phyloP scores from a whole-genome alignment of 2,329 filamentous ascomycete species.

The Metarhizium album region DNA sequence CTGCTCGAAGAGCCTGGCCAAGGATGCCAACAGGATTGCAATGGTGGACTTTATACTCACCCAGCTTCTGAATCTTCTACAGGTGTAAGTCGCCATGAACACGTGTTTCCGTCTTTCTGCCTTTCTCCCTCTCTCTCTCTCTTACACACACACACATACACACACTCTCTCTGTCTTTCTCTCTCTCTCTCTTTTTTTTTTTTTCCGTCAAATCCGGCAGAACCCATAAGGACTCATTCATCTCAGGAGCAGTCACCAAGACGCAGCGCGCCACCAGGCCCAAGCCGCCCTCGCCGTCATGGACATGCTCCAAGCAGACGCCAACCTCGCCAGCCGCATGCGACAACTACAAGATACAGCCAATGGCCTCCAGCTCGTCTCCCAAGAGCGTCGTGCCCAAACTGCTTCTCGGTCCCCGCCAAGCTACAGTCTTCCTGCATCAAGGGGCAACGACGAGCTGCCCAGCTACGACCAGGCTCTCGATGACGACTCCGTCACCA shows the following conservation, averaged over 20 bases:
- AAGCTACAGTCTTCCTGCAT: conserved; percentile 6
- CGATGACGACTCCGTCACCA: conserved; percentile 15
- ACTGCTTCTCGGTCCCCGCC: conserved; percentile 6
- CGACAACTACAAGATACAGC: conserved; percentile 7
- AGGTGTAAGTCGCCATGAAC: conserved; percentile 6
- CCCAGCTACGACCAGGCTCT: conserved; percentile 12
- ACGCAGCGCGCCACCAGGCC: conserved; percentile 6
- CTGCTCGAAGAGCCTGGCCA: conserved; percentile 2
- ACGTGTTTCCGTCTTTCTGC: no score
- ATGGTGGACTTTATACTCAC: conserved; percentile 8
- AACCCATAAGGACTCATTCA: no score
- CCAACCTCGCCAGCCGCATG: conserved; percentile 8
- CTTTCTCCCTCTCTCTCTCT: no score
- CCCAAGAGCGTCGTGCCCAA: conserved; percentile 3
- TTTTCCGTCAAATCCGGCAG: no score
- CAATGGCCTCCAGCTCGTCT: conserved; percentile 5
- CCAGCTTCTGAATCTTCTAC: conserved; percentile 10
- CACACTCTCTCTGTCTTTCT: no score
- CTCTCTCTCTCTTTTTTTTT: no score
- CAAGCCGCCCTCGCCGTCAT: conserved; percentile 5
- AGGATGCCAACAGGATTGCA: conserved; percentile 8
- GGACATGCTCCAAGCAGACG: conserved; percentile 9
- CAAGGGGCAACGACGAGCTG: conserved; percentile 2
- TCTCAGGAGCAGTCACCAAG: conserved; percentile 7
- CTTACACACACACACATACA: no score